Evolutionary conservation across 2,329 filamentous ascomycete species (phyloP), one percentile per base, ranked within the genome.

Genomic region (Colletotrichum sp.): DNA sequence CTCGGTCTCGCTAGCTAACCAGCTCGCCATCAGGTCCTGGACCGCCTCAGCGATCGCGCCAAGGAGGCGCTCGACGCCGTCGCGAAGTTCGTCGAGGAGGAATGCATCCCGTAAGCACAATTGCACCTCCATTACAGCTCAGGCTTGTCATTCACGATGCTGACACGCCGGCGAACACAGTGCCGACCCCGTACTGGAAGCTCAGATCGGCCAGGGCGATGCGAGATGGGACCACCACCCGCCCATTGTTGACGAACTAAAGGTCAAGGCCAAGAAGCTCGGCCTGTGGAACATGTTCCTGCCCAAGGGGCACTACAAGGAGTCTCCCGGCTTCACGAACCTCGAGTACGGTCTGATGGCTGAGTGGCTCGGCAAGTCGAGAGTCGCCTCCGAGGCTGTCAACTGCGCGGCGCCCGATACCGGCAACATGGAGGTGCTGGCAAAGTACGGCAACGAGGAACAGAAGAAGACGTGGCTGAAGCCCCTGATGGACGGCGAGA

Each of bases 201-300:
- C 95, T 78, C 94, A 97, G 85, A 88, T 97, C 69, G 95, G 95
- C 78, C 85, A 92, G 73, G 95, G 94, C 76, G 88, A 92, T 64
- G 86, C 90, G 75, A 92, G 96, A 87, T 98, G 96, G 93, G 90
- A 93, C 77, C 85, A 88, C 51, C 94, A 97, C 82, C 96, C 97
- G 1, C 82, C 88, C 55, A 89, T 98, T 79, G 90, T 99, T 75
- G 97, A 99, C 78, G 93, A 97, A 69, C 90, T 99, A 79, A 98
- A 98, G 90, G 87, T 86, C 77, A 94, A 95, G 83, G 97, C 96
- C 58, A 90, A 89, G 81, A 89, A 93, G 78, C 90, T 98, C 31
- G 97, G 96, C 2, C 88, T 99, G 59, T 99, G 97, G 97, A 99
- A 99, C 86, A 94, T 99, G 93, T 99, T 99, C 88, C 86, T 99